Evolutionary conservation across 2,329 filamentous ascomycete genomes (phyloP), one percentile per base, ranked within the genome.

Genomic region (Verticillium albo-atrum): DNA sequence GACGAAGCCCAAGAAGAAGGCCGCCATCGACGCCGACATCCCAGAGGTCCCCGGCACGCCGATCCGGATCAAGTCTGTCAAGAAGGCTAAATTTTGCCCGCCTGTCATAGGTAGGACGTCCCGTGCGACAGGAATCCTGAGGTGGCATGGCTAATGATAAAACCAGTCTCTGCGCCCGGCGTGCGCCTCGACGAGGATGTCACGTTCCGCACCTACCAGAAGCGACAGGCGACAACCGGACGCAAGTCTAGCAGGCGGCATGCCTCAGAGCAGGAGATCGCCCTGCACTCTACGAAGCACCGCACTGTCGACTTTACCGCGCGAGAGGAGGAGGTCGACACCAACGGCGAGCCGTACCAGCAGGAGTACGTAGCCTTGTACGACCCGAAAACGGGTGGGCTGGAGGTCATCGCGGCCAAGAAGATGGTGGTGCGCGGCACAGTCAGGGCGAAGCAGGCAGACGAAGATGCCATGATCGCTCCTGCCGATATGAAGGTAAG

Each of bases 351-450:
- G 50, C 68, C 68, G 2, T 30, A 66, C 2, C 70, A 71, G 35
- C 70, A 71, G 32, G 85, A 89, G 70, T 90, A 86, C 68, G 72
- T 90, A 28, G 87, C 85, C 17, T 75, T 89, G 5, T 88, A 83
- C 62, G 86, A 90, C 65, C 83, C 85, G 0, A 73, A 77, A 34
- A 86, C 82, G 0, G 83, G 83, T 23, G 77, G 83, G 64, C 70
- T 89, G 51, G 77, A 88, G 64, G 77, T 89, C 34, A 76, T 89
- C 20, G 80, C 87, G 67, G 84, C 85, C 17, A 85, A 85, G 71
- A 88, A 84, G 74, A 85, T 89, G 81, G 77, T 82, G 28, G 75
- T 89, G 23, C 77, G 84, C 47, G 84, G 82, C 14, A 72, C 77
- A 28, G 84, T 87, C 32, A 79, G 84, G 58, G 75, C 82, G 35